These are phyloP conservation scores for Microbotryum intermedium DNA, from an alignment of 1,284 basidiomycete genomes.

Conservation along the genomic window DNA sequence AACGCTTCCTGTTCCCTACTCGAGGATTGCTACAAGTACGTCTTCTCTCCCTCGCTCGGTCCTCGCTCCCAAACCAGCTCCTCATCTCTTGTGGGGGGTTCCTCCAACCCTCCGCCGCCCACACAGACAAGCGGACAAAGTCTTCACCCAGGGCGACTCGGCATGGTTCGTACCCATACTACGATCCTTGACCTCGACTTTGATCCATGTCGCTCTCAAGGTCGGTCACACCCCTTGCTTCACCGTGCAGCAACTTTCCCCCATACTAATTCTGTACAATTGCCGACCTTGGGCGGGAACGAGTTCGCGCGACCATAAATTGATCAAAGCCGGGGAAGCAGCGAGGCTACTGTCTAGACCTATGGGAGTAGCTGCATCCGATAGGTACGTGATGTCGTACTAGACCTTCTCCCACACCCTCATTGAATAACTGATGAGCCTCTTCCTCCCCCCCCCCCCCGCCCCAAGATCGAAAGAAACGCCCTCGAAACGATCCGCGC, in stretches of 20 bases:
- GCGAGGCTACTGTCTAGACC: constrained; percentile 30
- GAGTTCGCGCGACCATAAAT: constrained; percentile 25
- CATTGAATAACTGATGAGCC: not conserved
- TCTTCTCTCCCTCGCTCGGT: not conserved
- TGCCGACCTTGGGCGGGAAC: constrained; percentile 26
- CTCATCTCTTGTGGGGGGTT: not conserved
- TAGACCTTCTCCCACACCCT: too few species aligned
- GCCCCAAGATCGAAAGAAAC: not conserved
- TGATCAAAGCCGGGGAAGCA: constrained; percentile 31
- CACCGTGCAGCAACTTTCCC: not conserved
- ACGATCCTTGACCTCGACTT: constrained; percentile 19
- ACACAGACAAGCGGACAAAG: constrained; percentile 30
- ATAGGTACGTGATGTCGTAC: constrained; percentile 20
- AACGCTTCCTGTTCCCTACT: constrained; percentile 17
- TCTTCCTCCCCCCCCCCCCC: not conserved
- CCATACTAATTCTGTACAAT: not conserved
- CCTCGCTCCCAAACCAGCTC: too few species aligned
- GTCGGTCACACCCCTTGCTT: constrained; percentile 5
- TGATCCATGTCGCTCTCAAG: constrained; percentile 29
- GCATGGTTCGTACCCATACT: constrained; percentile 37
- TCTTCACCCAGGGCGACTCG: constrained; percentile 37
- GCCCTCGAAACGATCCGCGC: constrained; percentile 30
- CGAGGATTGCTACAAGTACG: constrained; percentile 29
- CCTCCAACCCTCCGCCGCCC: too few species aligned
- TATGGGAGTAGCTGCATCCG: constrained; percentile 32